Base-by-base conservation (phyloP, 352 stramenopile genomes). In the Peronospora farinosa region DNA sequence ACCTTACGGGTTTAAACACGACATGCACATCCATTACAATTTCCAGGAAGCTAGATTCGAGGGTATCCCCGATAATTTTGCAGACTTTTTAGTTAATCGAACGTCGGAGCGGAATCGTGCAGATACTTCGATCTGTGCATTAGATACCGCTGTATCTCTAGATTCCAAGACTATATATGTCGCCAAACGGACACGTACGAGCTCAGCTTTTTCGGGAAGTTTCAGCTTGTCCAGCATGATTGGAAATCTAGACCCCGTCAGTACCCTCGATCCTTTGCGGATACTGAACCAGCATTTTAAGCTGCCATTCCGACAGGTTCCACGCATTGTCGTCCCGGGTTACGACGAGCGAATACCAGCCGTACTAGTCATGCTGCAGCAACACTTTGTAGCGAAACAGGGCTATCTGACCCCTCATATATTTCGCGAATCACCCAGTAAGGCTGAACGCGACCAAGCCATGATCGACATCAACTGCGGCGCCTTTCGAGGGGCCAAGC, bases 21-120 rank as follows among this genome's bases (percentile, higher is more conserved):
- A 91, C 57, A 63, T 94, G 40, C 83, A 94, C 56, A 79, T 95
- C 31, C 70, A 76, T 51, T 96, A 92, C 71, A 93, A 96, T 63
- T 90, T 80, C 54, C 60, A 85, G 31, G 74, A 87, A 37, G 81
- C 81, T n/a, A 70, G 84, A 9, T 95, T 89, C 55, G 86, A 95
- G 49, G 85, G 85, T 28, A 70, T 93, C 21, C 81, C 84, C 0
- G 72, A 80, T 41, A 88, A 88, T 54, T 94, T 91, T 40, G 67
- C 73, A n/a, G 72, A 87, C 61, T 86, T 66, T 44, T 56, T 87
- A n/a, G 57, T 69, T 17, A 47, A 54, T 8, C 51, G 63, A 19
- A 59, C 37, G 13, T 61, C 51, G n/a, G 47, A 59, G 7, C 58
- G 59, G 35, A 40, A 30, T 11, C 56, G 59, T 12, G 51, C 54